These are phyloP conservation scores for Urtica urens DNA, from an alignment of 306 rosid species.

Conservation along the genomic window DNA sequence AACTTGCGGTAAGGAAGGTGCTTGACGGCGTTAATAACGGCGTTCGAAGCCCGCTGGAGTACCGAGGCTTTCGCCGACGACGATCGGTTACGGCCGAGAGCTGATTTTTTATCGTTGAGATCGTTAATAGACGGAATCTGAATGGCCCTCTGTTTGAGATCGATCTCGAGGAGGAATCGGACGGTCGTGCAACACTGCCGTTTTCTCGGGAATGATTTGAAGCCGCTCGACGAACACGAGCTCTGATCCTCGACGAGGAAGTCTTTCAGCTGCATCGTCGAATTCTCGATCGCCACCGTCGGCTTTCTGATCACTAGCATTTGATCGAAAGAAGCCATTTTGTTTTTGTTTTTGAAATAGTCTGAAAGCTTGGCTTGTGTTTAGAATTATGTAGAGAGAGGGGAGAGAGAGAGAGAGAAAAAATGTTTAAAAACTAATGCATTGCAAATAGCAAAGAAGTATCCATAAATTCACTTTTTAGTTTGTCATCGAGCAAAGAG, in stretches of 20 bases:
- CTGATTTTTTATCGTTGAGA: conserved; percentile 3
- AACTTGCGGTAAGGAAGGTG: conserved; percentile 30
- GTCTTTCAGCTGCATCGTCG: conserved; percentile 47
- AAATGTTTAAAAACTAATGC: background rate
- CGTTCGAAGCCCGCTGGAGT: conserved; percentile 47
- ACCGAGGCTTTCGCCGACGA: conserved; percentile 25
- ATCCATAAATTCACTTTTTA: conserved; percentile 2
- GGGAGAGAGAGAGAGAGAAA: background rate
- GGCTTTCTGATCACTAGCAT: background rate
- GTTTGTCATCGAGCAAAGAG: background rate
- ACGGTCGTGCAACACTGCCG: conserved; percentile 55
- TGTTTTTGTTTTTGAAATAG: background rate
- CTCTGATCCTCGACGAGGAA: conserved; percentile 56
- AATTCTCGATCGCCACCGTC: background rate
- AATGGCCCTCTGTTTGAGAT: conserved; percentile 23
- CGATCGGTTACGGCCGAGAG: conserved; percentile 12
- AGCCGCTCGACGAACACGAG: conserved; percentile 73
- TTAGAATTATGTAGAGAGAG: conserved; percentile 4
- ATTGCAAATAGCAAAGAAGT: background rate
- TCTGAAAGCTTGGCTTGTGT: background rate
- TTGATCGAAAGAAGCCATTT: background rate
- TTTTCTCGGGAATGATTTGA: conserved; percentile 59
- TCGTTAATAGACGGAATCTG: background rate
- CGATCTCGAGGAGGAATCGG: conserved; percentile 37
- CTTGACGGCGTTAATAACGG: conserved; percentile 42